Evolutionary conservation across 2,329 filamentous ascomycete genomes (phyloP), one percentile per base, ranked within the genome.

Genomic region (Ophiostoma australiae): DNA sequence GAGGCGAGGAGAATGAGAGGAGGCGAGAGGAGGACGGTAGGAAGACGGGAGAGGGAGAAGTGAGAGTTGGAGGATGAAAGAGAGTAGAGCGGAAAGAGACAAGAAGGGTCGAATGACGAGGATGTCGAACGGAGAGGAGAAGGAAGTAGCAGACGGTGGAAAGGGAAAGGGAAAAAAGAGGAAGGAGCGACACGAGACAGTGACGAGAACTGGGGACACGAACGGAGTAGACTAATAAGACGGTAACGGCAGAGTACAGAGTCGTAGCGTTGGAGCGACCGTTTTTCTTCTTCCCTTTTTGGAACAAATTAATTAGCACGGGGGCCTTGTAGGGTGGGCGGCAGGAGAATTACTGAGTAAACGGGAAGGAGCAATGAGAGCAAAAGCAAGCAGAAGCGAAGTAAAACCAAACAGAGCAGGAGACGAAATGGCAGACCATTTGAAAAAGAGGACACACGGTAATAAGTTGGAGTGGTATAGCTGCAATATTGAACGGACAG

Each of bases 231-330:
- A 35, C n/a, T 27, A 27, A 27, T 48, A 48, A n/a, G 44, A 48
- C 44, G 44, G 17, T 48, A 48, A 20, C 27, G 27, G 27, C n/a
- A 48, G 15, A 7, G 13, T 41, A 41, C 39, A 15, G 39, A 41
- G 39, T 41, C 8, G 41, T 44, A 48, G 17, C 20, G 44, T 33
- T 63, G 58, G 58, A 33, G 58, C 27, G 58, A 65, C 61, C 61
- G 35, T 66, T 39, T 66, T 39, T 23, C 20, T 66, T 66, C 63
- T 66, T 66, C 41, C 35, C 63, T 39, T 15, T 66, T 66, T 66
- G 20, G 63, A 66, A 23, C 63, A 39, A 66, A 39, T 39, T 66
- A 66, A 31, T 31, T 31, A 31, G 63, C 61, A 33, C n/a, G 39
- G n/a, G 61, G 33, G 31, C 33, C 61, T 39, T 41, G 63, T 39